Conservation (phyloP, 2,329 filamentous ascomycete genomes). For the Lojkania enalia region DNA sequence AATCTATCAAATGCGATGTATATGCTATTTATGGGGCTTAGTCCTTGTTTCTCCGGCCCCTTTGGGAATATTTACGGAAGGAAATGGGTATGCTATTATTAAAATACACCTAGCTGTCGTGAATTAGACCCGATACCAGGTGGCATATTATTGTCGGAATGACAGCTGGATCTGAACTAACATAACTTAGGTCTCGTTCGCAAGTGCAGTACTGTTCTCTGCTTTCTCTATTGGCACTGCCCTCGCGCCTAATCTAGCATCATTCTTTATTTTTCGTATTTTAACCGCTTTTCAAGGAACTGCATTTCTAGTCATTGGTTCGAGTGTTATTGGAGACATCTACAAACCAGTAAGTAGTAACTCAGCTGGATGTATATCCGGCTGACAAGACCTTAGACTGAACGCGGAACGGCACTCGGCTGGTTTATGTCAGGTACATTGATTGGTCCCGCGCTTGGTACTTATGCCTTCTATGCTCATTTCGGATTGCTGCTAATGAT, state of each 20-base stretch:
- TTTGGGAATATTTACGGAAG: slow-evolving; percentile 57
- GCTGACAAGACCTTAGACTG: slow-evolving; percentile 60
- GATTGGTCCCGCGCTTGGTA: slow-evolving; percentile 61
- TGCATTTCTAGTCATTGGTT: slow-evolving; percentile 72
- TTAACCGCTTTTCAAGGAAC: slow-evolving; percentile 76
- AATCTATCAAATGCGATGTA: slow-evolving; percentile 77
- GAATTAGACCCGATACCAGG: background rate
- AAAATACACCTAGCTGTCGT: slow-evolving; percentile 1
- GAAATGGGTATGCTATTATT: slow-evolving; percentile 49
- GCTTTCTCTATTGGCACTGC: slow-evolving; percentile 73
- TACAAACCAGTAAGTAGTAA: slow-evolving; percentile 43
- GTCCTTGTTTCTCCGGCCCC: slow-evolving; percentile 70
- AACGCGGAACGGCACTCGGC: slow-evolving; percentile 71
- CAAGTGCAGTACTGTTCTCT: slow-evolving; percentile 66
- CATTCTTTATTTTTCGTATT: slow-evolving; percentile 75
- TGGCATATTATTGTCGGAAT: background rate
- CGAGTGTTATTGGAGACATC: slow-evolving; percentile 67
- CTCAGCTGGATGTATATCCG: slow-evolving; percentile 5
- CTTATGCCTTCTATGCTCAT: background rate
- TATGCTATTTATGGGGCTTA: slow-evolving; percentile 69
- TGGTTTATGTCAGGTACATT: slow-evolving; percentile 75
- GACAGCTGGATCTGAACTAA: slow-evolving; percentile 14
- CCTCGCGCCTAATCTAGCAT: slow-evolving; percentile 68
- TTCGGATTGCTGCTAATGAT: slow-evolving; percentile 6
- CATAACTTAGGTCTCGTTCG: slow-evolving; percentile 56